Conservation (phyloP, 176 grass and related monocot species). For the Aegilops longissima region DNA sequence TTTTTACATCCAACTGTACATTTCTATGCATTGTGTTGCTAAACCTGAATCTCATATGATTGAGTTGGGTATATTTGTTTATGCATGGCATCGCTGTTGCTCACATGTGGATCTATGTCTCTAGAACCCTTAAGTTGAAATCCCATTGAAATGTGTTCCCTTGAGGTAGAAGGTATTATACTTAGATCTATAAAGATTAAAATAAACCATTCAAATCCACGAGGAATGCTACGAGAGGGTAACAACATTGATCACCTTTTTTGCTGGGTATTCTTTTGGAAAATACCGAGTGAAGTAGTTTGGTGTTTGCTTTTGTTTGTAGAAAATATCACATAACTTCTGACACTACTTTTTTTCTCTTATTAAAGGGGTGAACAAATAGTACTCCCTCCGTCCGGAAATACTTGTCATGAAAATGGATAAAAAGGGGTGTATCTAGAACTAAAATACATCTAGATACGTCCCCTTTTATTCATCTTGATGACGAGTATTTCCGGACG, state of each 20-base stretch:
- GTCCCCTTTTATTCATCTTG: too few species aligned
- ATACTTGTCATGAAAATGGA: too few species aligned
- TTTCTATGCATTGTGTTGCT: constrained; percentile 26
- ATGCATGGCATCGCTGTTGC: constrained; percentile 9
- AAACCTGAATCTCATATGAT: constrained; percentile 22
- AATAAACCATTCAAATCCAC: neutral
- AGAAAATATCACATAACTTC: neutral
- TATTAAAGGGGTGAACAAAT: neutral
- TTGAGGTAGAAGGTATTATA: neutral
- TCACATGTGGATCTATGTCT: constrained; percentile 45
- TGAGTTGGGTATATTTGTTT: neutral
- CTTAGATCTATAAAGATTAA: neutral
- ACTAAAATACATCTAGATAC: too few species aligned
- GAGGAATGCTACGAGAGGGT: neutral
- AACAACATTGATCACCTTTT: neutral
- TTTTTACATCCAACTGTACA: neutral
- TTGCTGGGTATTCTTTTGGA: neutral
- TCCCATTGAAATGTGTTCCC: constrained; percentile 23
- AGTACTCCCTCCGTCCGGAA: neutral
- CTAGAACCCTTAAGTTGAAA: constrained; percentile 1
- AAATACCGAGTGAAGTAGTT: neutral
- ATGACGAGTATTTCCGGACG: too few species aligned
- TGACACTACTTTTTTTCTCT: neutral
- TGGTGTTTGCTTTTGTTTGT: neutral
- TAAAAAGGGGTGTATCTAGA: too few species aligned